phyloP scores from a whole-genome alignment of 1,139 yeast species.

The Sugiyamaella grinbergsii region DNA sequence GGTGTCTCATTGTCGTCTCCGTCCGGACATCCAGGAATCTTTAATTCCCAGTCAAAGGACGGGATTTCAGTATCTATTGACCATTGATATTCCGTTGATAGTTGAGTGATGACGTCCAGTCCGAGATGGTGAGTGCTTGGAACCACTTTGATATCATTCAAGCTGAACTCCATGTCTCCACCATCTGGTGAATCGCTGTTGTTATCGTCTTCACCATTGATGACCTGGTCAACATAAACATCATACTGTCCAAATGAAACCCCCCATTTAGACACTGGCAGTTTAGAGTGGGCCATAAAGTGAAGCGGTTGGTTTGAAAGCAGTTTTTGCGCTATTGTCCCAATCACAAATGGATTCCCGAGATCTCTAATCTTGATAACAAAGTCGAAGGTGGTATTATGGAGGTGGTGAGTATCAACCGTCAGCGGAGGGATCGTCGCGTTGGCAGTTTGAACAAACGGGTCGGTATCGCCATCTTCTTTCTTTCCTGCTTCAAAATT shows the following conservation, averaged over 20 bases:
- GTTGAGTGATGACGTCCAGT: constrained; percentile 24
- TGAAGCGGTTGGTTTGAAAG: constrained; percentile 28
- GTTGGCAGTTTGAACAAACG: constrained; percentile 28
- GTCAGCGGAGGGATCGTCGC: constrained; percentile 32
- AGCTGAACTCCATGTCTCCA: constrained; percentile 10
- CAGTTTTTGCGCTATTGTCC: constrained; percentile 29
- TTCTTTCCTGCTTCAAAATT: constrained; percentile 17
- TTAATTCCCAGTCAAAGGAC: constrained; percentile 31
- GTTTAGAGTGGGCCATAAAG: constrained; percentile 27
- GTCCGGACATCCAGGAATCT: constrained; percentile 32
- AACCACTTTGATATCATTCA: constrained; percentile 17
- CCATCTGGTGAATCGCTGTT: constrained; percentile 19
- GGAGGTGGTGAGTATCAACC: constrained; percentile 27
- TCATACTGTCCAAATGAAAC: constrained; percentile 31
- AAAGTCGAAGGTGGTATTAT: constrained; percentile 30
- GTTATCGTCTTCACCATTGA: constrained; percentile 24
- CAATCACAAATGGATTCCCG: constrained; percentile 32
- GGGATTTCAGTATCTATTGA: constrained; percentile 30
- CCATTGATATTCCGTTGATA: constrained; percentile 25
- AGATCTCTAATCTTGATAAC: constrained; percentile 33
- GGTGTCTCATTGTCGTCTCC: constrained; percentile 13
- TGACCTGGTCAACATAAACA: constrained; percentile 26
- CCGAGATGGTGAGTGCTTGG: constrained; percentile 17
- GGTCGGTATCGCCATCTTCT: constrained; percentile 7
- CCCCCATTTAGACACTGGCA: constrained; percentile 29